Evolutionary conservation across 164 flowering plant genomes (phyloP).

Genomic region (Vitis rotundifolia): DNA sequence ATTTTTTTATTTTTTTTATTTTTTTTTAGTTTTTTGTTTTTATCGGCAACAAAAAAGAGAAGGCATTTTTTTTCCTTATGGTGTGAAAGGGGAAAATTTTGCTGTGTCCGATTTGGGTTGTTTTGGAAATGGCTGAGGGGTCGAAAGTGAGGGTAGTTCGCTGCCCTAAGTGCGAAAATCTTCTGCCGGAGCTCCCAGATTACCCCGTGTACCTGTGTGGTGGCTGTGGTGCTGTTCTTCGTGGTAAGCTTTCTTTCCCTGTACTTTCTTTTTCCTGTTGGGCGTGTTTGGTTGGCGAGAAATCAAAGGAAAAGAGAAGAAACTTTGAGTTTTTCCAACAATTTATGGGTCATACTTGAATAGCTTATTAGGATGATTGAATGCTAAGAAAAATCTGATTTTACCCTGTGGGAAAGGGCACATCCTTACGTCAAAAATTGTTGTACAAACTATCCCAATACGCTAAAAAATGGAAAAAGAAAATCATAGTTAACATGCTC

Average conservation of each 20-base stretch:
- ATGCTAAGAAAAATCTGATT: too few relatives aligned
- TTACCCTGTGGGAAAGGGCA: not conserved
- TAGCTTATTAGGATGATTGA: too few relatives aligned
- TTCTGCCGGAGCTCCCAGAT: conserved; percentile 51
- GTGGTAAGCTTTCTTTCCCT: conserved; percentile 31
- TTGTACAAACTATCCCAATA: not conserved
- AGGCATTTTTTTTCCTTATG: too few relatives aligned
- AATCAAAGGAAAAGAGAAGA: not conserved
- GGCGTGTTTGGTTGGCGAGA: too few relatives aligned
- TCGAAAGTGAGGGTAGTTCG: conserved; percentile 32
- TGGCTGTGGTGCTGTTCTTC: conserved; percentile 60
- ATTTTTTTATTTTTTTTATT: too few relatives aligned
- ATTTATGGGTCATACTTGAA: too few relatives aligned
- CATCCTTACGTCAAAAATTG: not conserved
- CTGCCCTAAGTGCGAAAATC: conserved; percentile 63
- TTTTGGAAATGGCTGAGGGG: too few relatives aligned
- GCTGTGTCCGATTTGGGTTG: too few relatives aligned
- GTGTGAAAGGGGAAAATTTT: too few relatives aligned
- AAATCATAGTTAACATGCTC: not conserved
- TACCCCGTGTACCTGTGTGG: conserved; percentile 57
- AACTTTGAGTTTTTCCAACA: not conserved
- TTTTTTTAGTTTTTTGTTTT: too few relatives aligned
- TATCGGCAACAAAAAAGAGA: too few relatives aligned
- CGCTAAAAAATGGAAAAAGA: too few relatives aligned
- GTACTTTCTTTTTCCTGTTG: not conserved